A percentile compares a stretch with the other conserved stretches of the same genome.
Evolutionary conservation across 768 basidiomycete species (phyloP).

Genomic region (Pleurotus ostreatus): DNA sequence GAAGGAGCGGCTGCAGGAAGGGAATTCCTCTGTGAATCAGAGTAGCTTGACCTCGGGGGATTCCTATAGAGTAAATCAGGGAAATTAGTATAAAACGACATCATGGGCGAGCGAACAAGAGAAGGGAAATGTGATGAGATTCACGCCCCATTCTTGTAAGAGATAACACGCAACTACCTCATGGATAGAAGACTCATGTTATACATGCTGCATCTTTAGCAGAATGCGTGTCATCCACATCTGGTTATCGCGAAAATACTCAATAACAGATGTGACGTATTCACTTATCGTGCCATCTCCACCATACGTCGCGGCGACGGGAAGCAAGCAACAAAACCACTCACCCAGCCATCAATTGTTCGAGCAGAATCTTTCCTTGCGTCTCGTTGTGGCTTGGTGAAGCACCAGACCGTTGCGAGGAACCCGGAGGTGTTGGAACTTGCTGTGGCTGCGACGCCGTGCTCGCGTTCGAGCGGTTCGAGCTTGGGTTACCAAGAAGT

Average conservation of each 20-base stretch:
- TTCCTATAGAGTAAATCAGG: conserved; percentile 28
- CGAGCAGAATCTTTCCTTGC: conserved; percentile 72
- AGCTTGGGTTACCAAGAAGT: conserved; percentile 51
- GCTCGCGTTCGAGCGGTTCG: conserved; percentile 20
- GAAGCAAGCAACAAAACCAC: conserved; percentile 23
- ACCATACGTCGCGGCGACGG: background rate
- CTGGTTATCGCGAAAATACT: too few species aligned
- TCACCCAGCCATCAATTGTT: conserved; percentile 81
- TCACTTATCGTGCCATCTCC: too few species aligned
- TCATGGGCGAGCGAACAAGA: conserved; percentile 19
- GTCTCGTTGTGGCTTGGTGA: conserved; percentile 58
- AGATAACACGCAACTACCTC: conserved; percentile 20
- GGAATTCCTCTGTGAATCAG: conserved; percentile 40
- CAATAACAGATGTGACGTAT: too few species aligned
- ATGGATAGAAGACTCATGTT: conserved; percentile 7
- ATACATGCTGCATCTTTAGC: conserved; percentile 7
- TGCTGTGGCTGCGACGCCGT: conserved; percentile 45
- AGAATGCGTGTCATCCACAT: too few species aligned
- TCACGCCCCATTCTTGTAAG: conserved; percentile 24
- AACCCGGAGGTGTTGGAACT: conserved; percentile 66
- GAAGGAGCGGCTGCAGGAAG: conserved; percentile 37
- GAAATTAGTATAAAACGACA: conserved; percentile 17
- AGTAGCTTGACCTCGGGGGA: conserved; percentile 46
- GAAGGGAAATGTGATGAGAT: conserved; percentile 12
- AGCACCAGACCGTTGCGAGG: conserved; percentile 50